These are phyloP conservation scores for Climacium dendroides DNA, from an alignment of 225 moss, liverwort and hornwort species.

Conservation along the genomic window DNA sequence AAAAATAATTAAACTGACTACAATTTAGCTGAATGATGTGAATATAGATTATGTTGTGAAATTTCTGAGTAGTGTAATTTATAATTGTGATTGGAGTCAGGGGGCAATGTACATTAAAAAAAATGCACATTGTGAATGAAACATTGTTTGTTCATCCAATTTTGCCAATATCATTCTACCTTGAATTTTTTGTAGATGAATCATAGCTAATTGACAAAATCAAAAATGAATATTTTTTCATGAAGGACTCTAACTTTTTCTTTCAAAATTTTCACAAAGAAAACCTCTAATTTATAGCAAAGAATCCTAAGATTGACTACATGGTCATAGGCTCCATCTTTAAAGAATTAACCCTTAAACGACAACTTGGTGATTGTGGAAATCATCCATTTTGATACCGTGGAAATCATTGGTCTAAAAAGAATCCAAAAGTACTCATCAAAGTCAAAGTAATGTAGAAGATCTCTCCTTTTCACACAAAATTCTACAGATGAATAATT, in stretches of 20 bases:
- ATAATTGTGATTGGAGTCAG: too few species aligned
- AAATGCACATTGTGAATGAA: not conserved
- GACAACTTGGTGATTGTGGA: too few species aligned
- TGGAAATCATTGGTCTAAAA: too few species aligned
- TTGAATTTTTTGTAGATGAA: not conserved
- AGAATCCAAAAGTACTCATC: too few species aligned
- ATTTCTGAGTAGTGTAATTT: not conserved
- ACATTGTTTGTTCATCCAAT: not conserved
- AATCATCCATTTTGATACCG: too few species aligned
- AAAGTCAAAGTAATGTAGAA: too few species aligned
- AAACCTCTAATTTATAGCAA: not conserved
- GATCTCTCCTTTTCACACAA: too few species aligned
- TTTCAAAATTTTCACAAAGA: rapidly evolving
- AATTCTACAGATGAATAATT: too few species aligned
- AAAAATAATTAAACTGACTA: not conserved
- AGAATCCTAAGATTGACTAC: not conserved
- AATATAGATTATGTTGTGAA: not conserved
- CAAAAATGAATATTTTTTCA: not conserved
- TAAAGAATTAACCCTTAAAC: too few species aligned
- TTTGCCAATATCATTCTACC: not conserved
- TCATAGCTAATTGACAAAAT: not conserved
- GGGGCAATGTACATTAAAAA: too few species aligned
- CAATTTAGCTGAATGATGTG: not conserved
- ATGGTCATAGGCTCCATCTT: not conserved
- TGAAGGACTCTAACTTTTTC: not conserved